phyloP scores from a whole-genome alignment of 805 yeast species.

The Sporopachydermia quercuum region DNA sequence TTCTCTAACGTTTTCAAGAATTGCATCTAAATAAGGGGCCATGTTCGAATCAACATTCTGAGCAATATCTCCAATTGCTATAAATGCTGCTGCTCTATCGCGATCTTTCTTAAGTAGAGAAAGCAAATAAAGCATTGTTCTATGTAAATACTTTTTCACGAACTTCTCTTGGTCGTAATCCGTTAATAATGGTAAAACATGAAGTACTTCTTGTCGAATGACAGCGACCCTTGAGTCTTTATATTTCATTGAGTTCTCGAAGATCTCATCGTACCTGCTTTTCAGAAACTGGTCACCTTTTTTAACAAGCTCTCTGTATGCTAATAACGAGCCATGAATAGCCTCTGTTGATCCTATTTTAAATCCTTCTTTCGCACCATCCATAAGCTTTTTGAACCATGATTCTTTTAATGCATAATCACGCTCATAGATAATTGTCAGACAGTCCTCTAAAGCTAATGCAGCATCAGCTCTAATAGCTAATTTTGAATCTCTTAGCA shows the following conservation, averaged over 20 bases:
- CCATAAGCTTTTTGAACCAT: conserved; percentile 62
- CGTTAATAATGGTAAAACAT: conserved; percentile 72
- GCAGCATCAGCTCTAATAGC: conserved; percentile 77
- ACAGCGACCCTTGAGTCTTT: conserved; percentile 65
- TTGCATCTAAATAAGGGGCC: conserved; percentile 76
- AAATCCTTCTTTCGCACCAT: conserved; percentile 50
- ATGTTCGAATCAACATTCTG: conserved; percentile 65
- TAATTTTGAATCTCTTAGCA: conserved; percentile 64
- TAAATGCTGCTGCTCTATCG: conserved; percentile 64
- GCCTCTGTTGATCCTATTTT: conserved; percentile 33
- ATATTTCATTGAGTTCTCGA: conserved; percentile 55
- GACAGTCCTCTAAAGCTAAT: conserved; percentile 58
- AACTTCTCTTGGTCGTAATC: conserved; percentile 61
- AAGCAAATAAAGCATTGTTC: conserved; percentile 61
- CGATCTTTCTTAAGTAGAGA: conserved; percentile 61
- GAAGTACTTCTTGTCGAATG: conserved; percentile 73
- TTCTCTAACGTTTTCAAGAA: conserved; percentile 71
- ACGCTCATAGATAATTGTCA: conserved; percentile 64
- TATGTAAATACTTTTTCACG: conserved; percentile 67
- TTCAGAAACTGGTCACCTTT: conserved; percentile 61
- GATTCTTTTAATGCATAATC: conserved; percentile 54
- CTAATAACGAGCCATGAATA: conserved; percentile 78
- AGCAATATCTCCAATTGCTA: conserved; percentile 76
- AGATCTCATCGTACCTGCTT: conserved; percentile 60
- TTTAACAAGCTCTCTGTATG: conserved; percentile 61